phyloP scores from a whole-genome alignment of 164 flowering plant genomes.

The Aristolochia californica region DNA sequence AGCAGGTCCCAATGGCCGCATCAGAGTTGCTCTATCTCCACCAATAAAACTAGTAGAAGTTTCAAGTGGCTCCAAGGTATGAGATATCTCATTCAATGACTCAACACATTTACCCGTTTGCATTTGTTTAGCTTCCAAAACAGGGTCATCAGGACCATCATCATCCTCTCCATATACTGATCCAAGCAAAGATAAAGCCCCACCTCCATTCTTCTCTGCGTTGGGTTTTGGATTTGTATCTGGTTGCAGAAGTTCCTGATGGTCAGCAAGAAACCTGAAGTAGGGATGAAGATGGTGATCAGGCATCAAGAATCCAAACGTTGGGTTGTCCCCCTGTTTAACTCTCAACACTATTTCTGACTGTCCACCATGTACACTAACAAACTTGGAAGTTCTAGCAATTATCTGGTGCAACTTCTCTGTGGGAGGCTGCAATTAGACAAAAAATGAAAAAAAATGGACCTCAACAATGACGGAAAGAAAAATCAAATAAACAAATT shows the following conservation, averaged over 20 bases:
- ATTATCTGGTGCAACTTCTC: conserved; percentile 96
- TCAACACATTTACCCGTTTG: conserved; percentile 13
- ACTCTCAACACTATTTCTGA: conserved; percentile 90
- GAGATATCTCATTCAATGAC: conserved; percentile 11
- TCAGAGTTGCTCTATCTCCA: conserved; percentile 20
- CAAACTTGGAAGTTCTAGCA: conserved; percentile 85
- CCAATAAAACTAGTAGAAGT: conserved; percentile 6
- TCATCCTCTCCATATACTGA: conserved; percentile 90
- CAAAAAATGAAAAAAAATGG: not conserved
- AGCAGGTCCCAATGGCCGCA: no score
- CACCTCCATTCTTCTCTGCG: conserved; percentile 30
- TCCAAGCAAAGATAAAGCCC: conserved; percentile 82
- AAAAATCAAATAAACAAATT: not conserved
- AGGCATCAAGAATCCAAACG: conserved; percentile 96
- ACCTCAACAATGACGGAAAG: not conserved
- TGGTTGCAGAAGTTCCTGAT: conserved; percentile 44
- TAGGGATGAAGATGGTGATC: conserved; percentile 81
- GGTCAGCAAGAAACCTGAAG: conserved; percentile 84
- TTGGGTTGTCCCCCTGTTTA: conserved; percentile 91
- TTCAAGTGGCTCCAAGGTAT: conserved; percentile 14
- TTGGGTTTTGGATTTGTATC: conserved; percentile 25
- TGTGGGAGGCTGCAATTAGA: conserved; percentile 68
- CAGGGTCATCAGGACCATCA: conserved; percentile 32
- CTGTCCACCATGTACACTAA: conserved; percentile 84
- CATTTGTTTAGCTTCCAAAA: conserved; percentile 13